Base-by-base conservation (phyloP, 179 eudicot genomes). In the Silene coronaria region DNA sequence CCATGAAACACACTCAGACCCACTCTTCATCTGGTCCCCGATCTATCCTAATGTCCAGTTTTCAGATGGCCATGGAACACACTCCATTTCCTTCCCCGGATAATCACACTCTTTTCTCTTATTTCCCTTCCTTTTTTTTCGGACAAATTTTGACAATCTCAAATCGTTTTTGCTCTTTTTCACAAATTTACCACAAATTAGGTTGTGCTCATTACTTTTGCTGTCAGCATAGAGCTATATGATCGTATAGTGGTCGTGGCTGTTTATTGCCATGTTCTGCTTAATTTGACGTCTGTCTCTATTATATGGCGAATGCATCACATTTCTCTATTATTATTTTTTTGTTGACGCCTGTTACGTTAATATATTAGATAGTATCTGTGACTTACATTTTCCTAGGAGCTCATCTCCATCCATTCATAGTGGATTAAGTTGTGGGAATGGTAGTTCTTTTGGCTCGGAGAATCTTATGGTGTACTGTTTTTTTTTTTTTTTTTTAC, bases 281-380 rank as follows among this genome's bases (percentile, higher is more conserved):
- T 51, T 70, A 48, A 12, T 46, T 21, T 28, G 4, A 42, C 72
- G 12, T 32, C 26, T 45, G 58, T 24, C 17, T 69, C 21, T 46
- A 38, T 21, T 3, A 14, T 30, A 70, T 51, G 62, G 45, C 3
- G 62, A 51, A 71, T 28, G 16, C 17, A 28, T 30, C 63, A 28
- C 74, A 71, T 17, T n/a, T 71, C 32, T 71, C 60, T 51, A 71
- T 21, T 48, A 32, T 46, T 23, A 0, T 8, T 51, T 67, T 70
- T 28, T 55, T 28, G 19, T 28, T 22, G 57, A 21, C 3, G 42
- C 8, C 28, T 48, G 36, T 28, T 53, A 30, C 72, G 28, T 48
- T 24, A 26, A 16, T 27, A 8, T 17, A 70, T 0, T 17, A 2
- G 22, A 11, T 22, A 26, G 27, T 27, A 71, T 53, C 62, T 27